Base-by-base conservation (phyloP, 2,329 filamentous ascomycete genomes). In the Daldinia sp. region DNA sequence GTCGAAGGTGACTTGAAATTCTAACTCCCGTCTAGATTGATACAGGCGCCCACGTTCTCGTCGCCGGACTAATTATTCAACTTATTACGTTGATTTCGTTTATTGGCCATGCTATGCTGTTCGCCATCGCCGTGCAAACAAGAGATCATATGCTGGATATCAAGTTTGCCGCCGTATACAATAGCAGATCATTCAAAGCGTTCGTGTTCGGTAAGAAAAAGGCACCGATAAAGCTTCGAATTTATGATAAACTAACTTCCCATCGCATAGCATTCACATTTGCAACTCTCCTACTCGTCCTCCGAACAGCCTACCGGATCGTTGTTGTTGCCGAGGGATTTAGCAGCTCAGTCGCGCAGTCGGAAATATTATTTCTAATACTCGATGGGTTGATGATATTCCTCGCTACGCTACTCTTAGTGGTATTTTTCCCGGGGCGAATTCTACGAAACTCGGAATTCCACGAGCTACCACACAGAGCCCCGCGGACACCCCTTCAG, bases 61-160 rank as follows among this genome's bases (percentile, higher is more conserved):
- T 81, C 5, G 77, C 74, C 1, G 83, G 82, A 6, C 67, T 85
- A 10, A 78, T 72, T 1, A 71, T 85, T 17, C 82, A 84, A 61
- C 70, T 79, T 2, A 58, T 73, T 4, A 75, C 78, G 3, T 71
- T 85, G 8, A 47, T 78, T 25, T 67, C 77, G 9, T 81, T 81
- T 58, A 72, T 79, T 15, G 71, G 68, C 19, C 17, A 73, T 74
- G 55, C 79, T 77, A 58, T 75, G 76, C 49, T 81, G 65, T 82
- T 83, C 39, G 76, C 76, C 11, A 68, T 79, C 30, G 73, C 74
- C 32, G 66, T 83, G 6, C 74, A 74, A 48, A 77, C 75, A 11
- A 76, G 77, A 13, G 74, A 73, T 30, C 75, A 78, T 27, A 67
- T 71, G 11, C 72, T 81, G 7, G 79, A 83, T 61, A 70, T 73